phyloP scores from a whole-genome alignment of 306 rosid species.

The Arachis hypogaea region DNA sequence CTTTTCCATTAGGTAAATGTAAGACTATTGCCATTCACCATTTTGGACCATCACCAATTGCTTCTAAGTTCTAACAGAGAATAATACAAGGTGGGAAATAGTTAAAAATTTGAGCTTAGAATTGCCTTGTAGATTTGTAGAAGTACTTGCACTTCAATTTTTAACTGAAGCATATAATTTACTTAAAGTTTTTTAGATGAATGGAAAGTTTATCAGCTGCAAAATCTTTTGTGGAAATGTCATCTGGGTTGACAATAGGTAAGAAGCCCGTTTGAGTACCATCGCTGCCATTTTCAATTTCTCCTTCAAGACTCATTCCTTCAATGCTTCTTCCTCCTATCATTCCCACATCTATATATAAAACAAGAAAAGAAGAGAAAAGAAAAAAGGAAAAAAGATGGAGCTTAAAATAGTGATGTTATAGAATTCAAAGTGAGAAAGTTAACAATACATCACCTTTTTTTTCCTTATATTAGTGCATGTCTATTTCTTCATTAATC shows the following conservation, averaged over 20 bases:
- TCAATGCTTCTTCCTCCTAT: conserved; percentile 51
- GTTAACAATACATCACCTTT: neutral
- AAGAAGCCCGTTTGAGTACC: conserved; percentile 63
- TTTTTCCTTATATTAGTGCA: neutral
- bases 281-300: conserved; percentile 65
- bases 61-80: no score
- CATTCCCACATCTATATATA: conserved; percentile 44
- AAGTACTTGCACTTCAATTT: no score
- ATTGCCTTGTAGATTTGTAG: no score
- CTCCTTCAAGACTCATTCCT: conserved; percentile 71
- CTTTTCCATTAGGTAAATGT: no score
- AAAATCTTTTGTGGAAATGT: conserved; percentile 37
- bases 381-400: no score
- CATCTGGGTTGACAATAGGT: conserved; percentile 46
- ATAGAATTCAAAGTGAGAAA: neutral
- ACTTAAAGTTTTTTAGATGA: conserved; percentile 32
- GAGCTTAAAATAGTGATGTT: neutral
- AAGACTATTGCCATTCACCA: no score
- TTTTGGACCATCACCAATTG: no score
- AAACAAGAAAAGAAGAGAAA: neutral
- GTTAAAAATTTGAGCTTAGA: no score
- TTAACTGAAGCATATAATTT: no score
- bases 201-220: conserved; percentile 19
- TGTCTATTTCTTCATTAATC: neutral
- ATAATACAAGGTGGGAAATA: no score